Evolutionary conservation across 345 rosid genomes (phyloP).

Genomic region (Dovyalis caffra): DNA sequence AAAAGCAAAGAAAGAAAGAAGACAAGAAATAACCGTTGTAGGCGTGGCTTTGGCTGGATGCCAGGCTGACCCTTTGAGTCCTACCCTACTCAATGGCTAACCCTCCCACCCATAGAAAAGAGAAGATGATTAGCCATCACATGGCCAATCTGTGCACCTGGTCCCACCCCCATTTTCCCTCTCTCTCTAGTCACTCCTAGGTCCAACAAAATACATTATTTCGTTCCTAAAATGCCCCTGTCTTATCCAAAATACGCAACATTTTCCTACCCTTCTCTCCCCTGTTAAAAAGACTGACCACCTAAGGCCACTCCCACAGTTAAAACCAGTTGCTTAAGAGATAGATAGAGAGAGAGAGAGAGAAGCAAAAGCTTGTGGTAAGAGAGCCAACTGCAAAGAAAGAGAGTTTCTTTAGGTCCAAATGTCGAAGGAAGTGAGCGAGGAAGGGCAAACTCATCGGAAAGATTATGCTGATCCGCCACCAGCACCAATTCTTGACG

Average conservation of each 20-base stretch:
- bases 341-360: neutral
- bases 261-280: conserved; percentile 2
- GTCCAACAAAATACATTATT: neutral
- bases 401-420: neutral
- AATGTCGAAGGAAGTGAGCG: conserved; percentile 83
- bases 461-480: conserved; percentile 98
- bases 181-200: neutral
- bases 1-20: conserved; percentile 6
- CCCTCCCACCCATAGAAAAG: conserved; percentile 9
- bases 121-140: conserved; percentile 54
- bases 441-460: conserved; percentile 60
- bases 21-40: conserved; percentile 55
- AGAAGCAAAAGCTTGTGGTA: neutral
- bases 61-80: conserved; percentile 48
- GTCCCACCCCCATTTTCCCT: conserved; percentile 27
- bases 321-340: neutral
- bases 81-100: neutral
- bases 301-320: neutral
- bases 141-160: conserved; percentile 49
- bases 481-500: conserved; percentile 76
- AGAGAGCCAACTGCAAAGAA: neutral
- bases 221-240: conserved; percentile 48
- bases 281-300: conserved; percentile 20
- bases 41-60: conserved; percentile 32
- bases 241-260: conserved; percentile 26